These are phyloP conservation scores for Protoeuglena noctilucae DNA, from an alignment of 139 green algal species.

Conservation along the genomic window DNA sequence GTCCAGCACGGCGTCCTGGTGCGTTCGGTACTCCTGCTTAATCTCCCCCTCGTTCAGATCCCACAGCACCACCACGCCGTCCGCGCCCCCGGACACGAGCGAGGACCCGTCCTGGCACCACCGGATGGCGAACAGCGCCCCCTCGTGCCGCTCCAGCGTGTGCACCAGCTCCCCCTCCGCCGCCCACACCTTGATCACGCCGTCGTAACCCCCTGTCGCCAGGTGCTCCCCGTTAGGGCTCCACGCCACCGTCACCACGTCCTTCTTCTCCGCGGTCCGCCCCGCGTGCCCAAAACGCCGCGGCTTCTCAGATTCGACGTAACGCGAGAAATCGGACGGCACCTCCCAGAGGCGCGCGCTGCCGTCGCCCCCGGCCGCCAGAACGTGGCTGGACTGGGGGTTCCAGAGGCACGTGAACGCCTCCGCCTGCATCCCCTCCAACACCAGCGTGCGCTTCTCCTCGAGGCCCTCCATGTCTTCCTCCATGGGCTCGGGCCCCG, in stretches of 20 bases:
- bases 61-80: neutral
- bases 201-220: slow-evolving; percentile 76
- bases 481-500: slow-evolving; percentile 23
- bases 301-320: too few relatives aligned
- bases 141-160: slow-evolving; percentile 28
- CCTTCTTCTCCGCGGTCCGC: slow-evolving; percentile 6
- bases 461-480: neutral
- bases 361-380: neutral
- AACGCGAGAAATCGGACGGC: too few relatives aligned
- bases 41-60: neutral
- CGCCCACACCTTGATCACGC: slow-evolving; percentile 59
- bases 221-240: slow-evolving; percentile 59
- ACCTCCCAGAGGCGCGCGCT: neutral
- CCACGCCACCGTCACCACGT: slow-evolving; percentile 90
- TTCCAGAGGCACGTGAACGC: neutral
- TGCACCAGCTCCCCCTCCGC: slow-evolving; percentile 44
- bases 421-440: too few relatives aligned
- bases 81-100: neutral
- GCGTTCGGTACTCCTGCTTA: too few relatives aligned
- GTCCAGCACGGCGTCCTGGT: too few relatives aligned
- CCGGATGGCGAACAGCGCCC: neutral
- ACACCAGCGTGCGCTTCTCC: neutral
- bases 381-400: neutral
- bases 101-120: neutral
- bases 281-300: too few relatives aligned